Evolutionary conservation across 2,329 filamentous ascomycete species (phyloP), one percentile per base, ranked within the genome.

Genomic region (Talaromyces islandicus): DNA sequence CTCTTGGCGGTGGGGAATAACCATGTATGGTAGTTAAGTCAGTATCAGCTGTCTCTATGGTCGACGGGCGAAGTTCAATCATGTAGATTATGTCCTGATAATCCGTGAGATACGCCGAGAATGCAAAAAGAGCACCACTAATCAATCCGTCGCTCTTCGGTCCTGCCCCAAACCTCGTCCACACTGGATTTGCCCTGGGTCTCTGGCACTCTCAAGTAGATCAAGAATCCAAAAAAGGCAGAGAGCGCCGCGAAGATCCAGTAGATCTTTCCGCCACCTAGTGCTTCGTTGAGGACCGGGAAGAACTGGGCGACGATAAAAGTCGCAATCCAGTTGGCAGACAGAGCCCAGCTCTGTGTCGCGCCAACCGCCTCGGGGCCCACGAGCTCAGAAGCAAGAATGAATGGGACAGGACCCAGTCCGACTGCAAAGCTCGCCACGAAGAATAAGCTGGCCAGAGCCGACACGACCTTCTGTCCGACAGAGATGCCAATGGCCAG

Each of bases 221-320:
- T 87, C 71, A 97, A 96, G 0, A 82, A 62, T 0, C 85, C 88
- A 59, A 88, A 89, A 1, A 88, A 67, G 0, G 80, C 79, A 0
- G 91, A 92, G 62, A 96, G 76, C 0, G 73, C 87, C 0, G 91
- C 87, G 73, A 99, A 99, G n/a, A 96, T 81, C 71, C 94, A 96
- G 71, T 96, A 99, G 0, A 94, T 89, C 78, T 88, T 90, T 1
- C 93, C 92, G 0, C 88, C 89, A 0, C 90, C 92, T 56, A 97
- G 76, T 3, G 83, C 84, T 50, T 85, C 84, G 70, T 96, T 95
- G 62, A 96, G 75, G 21, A 97, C 83, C 0, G 94, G 93, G 79
- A 99, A 97, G 76, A 96, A 96, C 68, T 97, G 92, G 0, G 93
- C 92, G 2, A 99, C 92, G 24, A 96, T 67, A 70, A 97, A 97